Percentiles rank a stretch among this genome's conserved stretches.
These are phyloP conservation scores for Stenocarpella maydis DNA, from an alignment of 2,329 filamentous ascomycete species.

Conservation along the genomic window DNA sequence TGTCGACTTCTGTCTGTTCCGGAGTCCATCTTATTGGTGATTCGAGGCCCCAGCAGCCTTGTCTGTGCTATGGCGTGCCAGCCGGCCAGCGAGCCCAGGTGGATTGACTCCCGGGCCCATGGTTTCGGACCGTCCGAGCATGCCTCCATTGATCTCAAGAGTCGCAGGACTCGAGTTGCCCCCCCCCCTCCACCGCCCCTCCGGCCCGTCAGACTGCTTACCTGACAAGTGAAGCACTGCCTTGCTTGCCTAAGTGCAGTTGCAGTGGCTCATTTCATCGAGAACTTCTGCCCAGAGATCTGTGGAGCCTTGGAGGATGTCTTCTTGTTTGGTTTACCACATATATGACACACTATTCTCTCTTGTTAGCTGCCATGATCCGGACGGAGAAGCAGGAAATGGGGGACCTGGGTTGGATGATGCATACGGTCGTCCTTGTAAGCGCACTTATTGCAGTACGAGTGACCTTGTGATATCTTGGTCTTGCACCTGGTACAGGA, in stretches of 20 bases:
- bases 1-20: neutral
- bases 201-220: too few species aligned
- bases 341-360: conserved; percentile 66
- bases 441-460: conserved; percentile 68
- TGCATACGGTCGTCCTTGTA: conserved; percentile 67
- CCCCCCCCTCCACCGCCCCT: too few species aligned
- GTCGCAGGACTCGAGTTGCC: too few species aligned
- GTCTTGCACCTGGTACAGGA: conserved; percentile 69
- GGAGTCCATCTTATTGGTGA: too few species aligned
- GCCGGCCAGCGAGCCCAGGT: too few species aligned
- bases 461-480: conserved; percentile 68
- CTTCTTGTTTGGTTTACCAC: conserved; percentile 66
- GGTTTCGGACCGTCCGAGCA: too few species aligned
- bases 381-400: conserved; percentile 13
- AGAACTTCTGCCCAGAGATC: conserved; percentile 69
- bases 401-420: conserved; percentile 7
- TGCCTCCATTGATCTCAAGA: too few species aligned
- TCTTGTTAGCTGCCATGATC: neutral
- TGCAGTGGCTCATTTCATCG: conserved; percentile 58
- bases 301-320: conserved; percentile 59
- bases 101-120: too few species aligned
- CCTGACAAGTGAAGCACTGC: too few species aligned
- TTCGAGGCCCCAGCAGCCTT: neutral
- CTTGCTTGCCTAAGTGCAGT: neutral
- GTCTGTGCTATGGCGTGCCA: neutral